Evolutionary conservation across 1,284 basidiomycete species (phyloP).

Genomic region (Trichosporon sp.): DNA sequence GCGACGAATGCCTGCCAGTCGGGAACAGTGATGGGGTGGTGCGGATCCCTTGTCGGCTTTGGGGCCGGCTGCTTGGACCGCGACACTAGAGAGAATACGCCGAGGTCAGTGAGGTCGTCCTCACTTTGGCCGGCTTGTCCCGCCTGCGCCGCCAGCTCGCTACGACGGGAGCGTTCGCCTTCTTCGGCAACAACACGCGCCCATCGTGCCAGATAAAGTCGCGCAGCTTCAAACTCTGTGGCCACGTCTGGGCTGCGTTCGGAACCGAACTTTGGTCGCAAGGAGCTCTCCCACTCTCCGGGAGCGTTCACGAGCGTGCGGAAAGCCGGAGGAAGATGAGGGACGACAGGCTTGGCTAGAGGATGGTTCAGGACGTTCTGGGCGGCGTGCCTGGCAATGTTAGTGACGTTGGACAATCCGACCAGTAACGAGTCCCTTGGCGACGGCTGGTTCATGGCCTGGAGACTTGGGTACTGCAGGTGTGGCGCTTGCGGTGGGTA

Average conservation of each 20-base stretch:
- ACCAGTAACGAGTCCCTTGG: conserved; percentile 62
- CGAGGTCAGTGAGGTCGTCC: conserved; percentile 71
- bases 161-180: conserved; percentile 78
- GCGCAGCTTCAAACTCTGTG: conserved; percentile 87
- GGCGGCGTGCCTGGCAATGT: conserved; percentile 82
- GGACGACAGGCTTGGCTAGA: conserved; percentile 87
- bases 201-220: conserved; percentile 96
- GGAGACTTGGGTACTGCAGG: conserved; percentile 54
- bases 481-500: conserved; percentile 58
- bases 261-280: conserved; percentile 61
- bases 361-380: conserved; percentile 92
- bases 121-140: conserved; percentile 28
- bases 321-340: conserved; percentile 89
- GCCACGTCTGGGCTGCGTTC: conserved; percentile 58
- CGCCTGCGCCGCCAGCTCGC: conserved; percentile 62
- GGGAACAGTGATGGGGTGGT: conserved; percentile 48
- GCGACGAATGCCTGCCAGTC: conserved; percentile 50
- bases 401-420: conserved; percentile 84
- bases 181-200: conserved; percentile 90
- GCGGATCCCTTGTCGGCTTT: conserved; percentile 52
- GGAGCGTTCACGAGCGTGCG: conserved; percentile 75
- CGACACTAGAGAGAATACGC: conserved; percentile 79
- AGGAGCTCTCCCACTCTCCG: conserved; percentile 68
- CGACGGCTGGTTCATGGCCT: conserved; percentile 35
- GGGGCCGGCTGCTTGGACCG: conserved; percentile 46